Conservation (phyloP, 257 asterid genomes). For the Nemophila menziesii region DNA sequence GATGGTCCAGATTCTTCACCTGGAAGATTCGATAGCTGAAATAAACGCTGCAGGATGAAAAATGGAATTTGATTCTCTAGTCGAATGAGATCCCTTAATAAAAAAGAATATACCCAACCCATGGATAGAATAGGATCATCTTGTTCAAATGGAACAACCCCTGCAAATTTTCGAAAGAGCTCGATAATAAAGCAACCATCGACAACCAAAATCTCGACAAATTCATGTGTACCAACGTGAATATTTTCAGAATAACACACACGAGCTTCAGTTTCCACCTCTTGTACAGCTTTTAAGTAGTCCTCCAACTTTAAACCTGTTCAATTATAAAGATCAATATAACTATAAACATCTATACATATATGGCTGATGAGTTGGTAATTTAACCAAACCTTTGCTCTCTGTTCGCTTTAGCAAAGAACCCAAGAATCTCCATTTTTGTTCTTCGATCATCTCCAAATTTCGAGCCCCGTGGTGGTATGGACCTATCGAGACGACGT, state of each 20-base stretch:
- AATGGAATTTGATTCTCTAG: constrained; percentile 83
- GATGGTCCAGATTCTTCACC: constrained; percentile 28
- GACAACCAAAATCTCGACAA: constrained; percentile 61
- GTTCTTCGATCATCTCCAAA: constrained; percentile 68
- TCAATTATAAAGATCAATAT: too few species aligned
- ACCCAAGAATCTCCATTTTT: constrained; percentile 77
- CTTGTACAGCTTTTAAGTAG: constrained; percentile 38
- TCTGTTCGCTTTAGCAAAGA: constrained; percentile 32
- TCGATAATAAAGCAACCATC: constrained; percentile 88
- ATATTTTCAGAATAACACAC: constrained; percentile 57
- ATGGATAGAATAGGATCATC: constrained; percentile 61
- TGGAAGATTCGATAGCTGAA: constrained; percentile 37
- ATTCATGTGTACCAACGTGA: constrained; percentile 30
- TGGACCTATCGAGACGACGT: constrained; percentile 71
- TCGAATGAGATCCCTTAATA: constrained; percentile 57
- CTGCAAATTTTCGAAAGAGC: constrained; percentile 51
- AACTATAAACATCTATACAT: too few species aligned
- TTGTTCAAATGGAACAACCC: constrained; percentile 34
- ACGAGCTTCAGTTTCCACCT: constrained; percentile 42
- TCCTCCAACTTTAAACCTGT: constrained; percentile 31
- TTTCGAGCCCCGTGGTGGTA: constrained; percentile 61
- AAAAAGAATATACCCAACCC: constrained; percentile 62
- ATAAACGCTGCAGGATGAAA: constrained; percentile 44
- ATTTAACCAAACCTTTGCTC: constrained; percentile 11
- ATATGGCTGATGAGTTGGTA: too few species aligned